Percentiles rank a stretch among this genome's conserved stretches.
Evolutionary conservation across 2,329 filamentous ascomycete genomes (phyloP).

Genomic region (Aspergillus sp.): DNA sequence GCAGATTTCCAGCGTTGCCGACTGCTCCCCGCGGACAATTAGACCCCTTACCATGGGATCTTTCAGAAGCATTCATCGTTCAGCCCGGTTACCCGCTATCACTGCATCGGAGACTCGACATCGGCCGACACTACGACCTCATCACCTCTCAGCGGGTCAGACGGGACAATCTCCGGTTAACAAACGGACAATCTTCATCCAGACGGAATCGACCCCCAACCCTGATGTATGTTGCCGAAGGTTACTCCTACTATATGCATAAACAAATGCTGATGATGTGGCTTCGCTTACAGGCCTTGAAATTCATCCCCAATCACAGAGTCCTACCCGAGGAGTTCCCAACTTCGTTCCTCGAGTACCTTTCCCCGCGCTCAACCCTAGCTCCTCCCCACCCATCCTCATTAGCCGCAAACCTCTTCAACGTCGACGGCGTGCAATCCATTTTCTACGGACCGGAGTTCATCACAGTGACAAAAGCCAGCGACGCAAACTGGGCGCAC

Average conservation of each 20-base stretch:
- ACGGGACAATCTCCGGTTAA: conserved; percentile 44
- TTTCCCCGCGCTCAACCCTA: conserved; percentile 84
- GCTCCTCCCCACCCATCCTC: conserved; percentile 88
- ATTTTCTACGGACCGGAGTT: conserved; percentile 96
- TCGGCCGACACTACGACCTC: conserved; percentile 51
- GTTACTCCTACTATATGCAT: neutral
- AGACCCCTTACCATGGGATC: conserved; percentile 34
- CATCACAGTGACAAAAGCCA: conserved; percentile 92
- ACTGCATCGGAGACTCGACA: conserved; percentile 52
- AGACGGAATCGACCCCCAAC: conserved; percentile 94
- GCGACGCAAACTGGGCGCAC: conserved; percentile 89
- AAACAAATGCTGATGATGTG: neutral
- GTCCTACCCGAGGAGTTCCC: conserved; percentile 76
- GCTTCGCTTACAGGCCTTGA: conserved; percentile 63
- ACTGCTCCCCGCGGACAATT: conserved; percentile 34
- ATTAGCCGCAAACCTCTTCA: conserved; percentile 86
- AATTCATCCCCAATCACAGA: conserved; percentile 90
- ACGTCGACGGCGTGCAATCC: conserved; percentile 90
- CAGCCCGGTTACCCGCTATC: conserved; percentile 51
- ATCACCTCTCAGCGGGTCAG: conserved; percentile 44
- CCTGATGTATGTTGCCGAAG: conserved; percentile 66
- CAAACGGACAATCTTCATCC: conserved; percentile 88
- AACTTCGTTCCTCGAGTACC: conserved; percentile 86
- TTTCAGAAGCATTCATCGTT: conserved; percentile 49
- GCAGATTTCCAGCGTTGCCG: conserved; percentile 24